These are phyloP conservation scores for Cutaneotrichosporon cyanovorans DNA, from an alignment of 1,284 basidiomycete species.

Conservation along the genomic window DNA sequence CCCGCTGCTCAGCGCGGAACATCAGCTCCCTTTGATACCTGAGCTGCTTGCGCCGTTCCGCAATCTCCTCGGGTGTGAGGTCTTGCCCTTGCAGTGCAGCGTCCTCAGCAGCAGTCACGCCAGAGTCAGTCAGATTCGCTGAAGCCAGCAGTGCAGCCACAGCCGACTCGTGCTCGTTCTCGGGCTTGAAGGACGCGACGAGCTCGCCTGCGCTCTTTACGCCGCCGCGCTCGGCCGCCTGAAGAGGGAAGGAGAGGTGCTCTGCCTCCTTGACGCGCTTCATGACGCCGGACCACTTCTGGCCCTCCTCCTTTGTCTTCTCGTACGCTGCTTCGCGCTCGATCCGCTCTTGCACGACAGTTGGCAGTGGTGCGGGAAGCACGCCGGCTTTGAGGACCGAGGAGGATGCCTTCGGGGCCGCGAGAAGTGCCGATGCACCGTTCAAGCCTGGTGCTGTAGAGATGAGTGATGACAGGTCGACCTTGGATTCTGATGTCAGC, in stretches of 20 bases:
- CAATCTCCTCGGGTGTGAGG: conserved; percentile 74
- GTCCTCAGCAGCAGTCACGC: conserved; percentile 67
- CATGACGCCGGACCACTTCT: conserved; percentile 91
- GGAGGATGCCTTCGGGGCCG: conserved; percentile 49
- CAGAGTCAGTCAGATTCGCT: conserved; percentile 72
- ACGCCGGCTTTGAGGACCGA: conserved; percentile 55
- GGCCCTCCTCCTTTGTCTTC: conserved; percentile 81
- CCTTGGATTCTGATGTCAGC: conserved; percentile 33
- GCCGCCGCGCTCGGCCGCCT: conserved; percentile 56
- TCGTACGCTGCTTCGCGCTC: conserved; percentile 93
- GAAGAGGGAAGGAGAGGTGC: conserved; percentile 84
- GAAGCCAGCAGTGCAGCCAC: conserved; percentile 67
- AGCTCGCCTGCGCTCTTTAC: conserved; percentile 41
- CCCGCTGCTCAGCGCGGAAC: conserved; percentile 87
- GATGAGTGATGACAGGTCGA: conserved; percentile 48
- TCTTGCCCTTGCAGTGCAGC: conserved; percentile 63
- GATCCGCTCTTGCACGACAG: conserved; percentile 76
- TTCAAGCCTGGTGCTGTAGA: conserved; percentile 60
- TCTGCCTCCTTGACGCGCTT: conserved; percentile 82
- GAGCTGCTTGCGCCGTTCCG: conserved; percentile 69
- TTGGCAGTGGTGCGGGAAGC: conserved; percentile 76
- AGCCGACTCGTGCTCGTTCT: conserved; percentile 68
- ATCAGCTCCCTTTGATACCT: conserved; percentile 84
- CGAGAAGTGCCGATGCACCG: conserved; percentile 43
- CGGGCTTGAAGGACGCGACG: conserved; percentile 61